A percentile compares a stretch with the other conserved stretches of the same genome.
Conservation (phyloP, 306 rosid species). For the Mucuna pruriens region DNA sequence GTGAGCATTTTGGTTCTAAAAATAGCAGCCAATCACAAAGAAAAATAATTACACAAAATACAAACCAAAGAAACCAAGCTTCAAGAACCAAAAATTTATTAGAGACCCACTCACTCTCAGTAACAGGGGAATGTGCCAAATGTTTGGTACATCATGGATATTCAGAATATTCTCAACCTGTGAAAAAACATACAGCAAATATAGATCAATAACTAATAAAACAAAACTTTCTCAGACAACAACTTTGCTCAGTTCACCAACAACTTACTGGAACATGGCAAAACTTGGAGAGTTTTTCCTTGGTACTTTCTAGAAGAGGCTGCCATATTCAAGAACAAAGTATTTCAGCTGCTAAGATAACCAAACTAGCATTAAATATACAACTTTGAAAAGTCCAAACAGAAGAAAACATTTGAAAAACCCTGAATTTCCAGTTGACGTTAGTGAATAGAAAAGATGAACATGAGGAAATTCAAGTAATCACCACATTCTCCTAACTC, state of each 20-base stretch:
- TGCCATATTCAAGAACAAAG: slow-evolving; percentile 48
- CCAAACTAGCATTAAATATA: slow-evolving; percentile 29
- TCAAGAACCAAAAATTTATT: slow-evolving; percentile 25
- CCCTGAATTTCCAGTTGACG: not conserved
- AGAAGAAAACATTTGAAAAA: slow-evolving; percentile 29
- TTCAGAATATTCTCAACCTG: slow-evolving; percentile 91
- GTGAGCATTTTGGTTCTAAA: slow-evolving; percentile 94
- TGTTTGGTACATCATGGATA: slow-evolving; percentile 97
- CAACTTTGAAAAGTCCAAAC: slow-evolving; percentile 4
- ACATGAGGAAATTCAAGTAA: slow-evolving; percentile 26
- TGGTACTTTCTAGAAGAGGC: slow-evolving; percentile 89
- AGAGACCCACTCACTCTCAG: slow-evolving; percentile 87
- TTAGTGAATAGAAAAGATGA: slow-evolving; percentile 5
- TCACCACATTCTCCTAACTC: slow-evolving; percentile 15
- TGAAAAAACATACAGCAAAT: slow-evolving; percentile 34
- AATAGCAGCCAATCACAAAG: slow-evolving; percentile 38
- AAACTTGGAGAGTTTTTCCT: slow-evolving; percentile 90
- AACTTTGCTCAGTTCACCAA: slow-evolving; percentile 39
- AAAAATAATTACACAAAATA: slow-evolving; percentile 32
- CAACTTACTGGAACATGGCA: slow-evolving; percentile 97
- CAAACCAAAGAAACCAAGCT: slow-evolving; percentile 32
- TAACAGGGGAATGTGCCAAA: slow-evolving; percentile 96
- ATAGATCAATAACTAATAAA: slow-evolving; percentile 40
- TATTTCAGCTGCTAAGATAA: slow-evolving; percentile 40
- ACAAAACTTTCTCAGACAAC: slow-evolving; percentile 31